Conservation (phyloP, 208 protist species). For the Trypanosoma theileri region DNA sequence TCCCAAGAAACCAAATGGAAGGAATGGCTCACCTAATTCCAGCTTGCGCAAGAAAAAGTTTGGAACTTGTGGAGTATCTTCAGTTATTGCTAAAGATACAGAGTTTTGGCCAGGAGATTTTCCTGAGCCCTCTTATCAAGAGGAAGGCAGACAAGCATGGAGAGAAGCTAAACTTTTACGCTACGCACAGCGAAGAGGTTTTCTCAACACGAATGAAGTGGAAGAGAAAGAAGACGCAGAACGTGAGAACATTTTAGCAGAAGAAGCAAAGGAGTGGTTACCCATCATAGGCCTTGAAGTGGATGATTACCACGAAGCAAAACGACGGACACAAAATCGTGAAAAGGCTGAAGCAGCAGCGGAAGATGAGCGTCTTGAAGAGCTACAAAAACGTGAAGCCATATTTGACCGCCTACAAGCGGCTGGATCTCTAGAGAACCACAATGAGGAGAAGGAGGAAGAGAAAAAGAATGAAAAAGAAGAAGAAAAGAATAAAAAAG, state of each 20-base stretch:
- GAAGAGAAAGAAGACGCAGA: slow-evolving; percentile 25
- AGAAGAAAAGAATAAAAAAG: background rate
- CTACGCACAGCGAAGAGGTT: slow-evolving; percentile 28
- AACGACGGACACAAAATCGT: slow-evolving; percentile 15
- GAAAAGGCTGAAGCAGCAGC: slow-evolving; percentile 5
- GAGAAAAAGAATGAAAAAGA: background rate
- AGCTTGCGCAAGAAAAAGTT: too few relatives aligned
- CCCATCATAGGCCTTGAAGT: slow-evolving; percentile 33
- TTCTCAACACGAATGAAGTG: slow-evolving; percentile 25
- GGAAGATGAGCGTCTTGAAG: slow-evolving; percentile 6
- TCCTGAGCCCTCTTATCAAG: slow-evolving; percentile 21
- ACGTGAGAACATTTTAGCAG: slow-evolving; percentile 40
- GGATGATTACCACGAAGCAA: slow-evolving; percentile 42
- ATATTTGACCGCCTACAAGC: slow-evolving; percentile 20
- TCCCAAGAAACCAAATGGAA: slow-evolving; percentile 3
- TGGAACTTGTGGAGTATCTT: too few relatives aligned
- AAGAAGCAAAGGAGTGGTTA: slow-evolving; percentile 43
- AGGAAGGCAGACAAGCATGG: slow-evolving; percentile 44
- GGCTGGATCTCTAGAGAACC: background rate
- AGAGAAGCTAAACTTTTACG: slow-evolving; percentile 27
- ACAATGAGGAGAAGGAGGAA: background rate
- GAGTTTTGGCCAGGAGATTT: slow-evolving; percentile 18
- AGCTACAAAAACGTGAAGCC: slow-evolving; percentile 27
- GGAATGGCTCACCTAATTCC: background rate
- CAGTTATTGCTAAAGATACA: background rate